Base-by-base conservation (phyloP, 78 protist species). In the Dictyostelium citrinum region DNA sequence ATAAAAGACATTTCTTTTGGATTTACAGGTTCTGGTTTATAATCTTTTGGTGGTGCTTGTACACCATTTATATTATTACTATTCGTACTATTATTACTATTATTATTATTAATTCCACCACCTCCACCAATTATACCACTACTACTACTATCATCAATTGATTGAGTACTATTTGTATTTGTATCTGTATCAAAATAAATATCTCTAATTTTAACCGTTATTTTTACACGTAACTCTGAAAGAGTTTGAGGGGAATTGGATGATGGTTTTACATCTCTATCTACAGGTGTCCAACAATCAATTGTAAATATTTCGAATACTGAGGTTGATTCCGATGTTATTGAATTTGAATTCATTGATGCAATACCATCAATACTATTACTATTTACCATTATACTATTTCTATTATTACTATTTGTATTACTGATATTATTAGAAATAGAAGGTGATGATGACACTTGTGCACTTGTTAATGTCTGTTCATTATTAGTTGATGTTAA, bases 1-100 rank as follows among this genome's bases (percentile, higher is more conserved):
- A 88, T 78, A 16, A 88, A 43, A 2, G 93, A 88, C 85, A 88
- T 76, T 43, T 88, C 93, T 45, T 88, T 88, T 17, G 74, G 33
- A 81, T 61, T 81, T 14, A 24, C 71, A 71, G 29, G 31, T 35
- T 55, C 80, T 4, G 61, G 37, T n/a, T 71, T 82, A 33, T 10
- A 43, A 71, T 72, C 90, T 33, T 41, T 45, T 37, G 45, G 39
- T 29, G 49, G 78, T 31, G 68, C 70, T 33, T 46, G 67, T n/a
- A 31, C 37, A 24, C 64, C 64, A 20, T 55, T 55, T 71, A 64
- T 64, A 27, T 64, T 64, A 27, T 33, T 39, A 5, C 61, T 37
- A 16, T 24, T 82, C 1, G 24, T 16, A 60, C 27, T 64, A 61
- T 11, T 35, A 14, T 6, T 8, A 58, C 16, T 33, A 22, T 83